phyloP scores from a whole-genome alignment of 257 asterid genomes.

The Solanum raphanifolium region DNA sequence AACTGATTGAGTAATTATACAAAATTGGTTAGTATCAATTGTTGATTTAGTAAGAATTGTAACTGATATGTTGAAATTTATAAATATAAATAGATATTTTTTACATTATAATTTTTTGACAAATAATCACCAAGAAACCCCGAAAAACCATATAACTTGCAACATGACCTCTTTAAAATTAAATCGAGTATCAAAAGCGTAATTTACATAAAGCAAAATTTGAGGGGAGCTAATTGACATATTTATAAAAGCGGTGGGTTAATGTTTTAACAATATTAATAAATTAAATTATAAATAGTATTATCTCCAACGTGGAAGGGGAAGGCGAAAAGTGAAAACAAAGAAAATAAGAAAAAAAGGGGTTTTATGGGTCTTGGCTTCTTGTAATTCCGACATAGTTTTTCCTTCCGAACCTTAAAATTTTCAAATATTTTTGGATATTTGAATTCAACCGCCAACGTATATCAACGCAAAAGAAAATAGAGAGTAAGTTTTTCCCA shows the following conservation, averaged over 20 bases:
- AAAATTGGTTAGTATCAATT: not conserved
- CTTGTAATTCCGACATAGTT: not conserved
- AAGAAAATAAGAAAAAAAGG: not conserved
- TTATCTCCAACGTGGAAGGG: not conserved
- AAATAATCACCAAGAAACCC: not conserved
- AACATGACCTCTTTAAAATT: not conserved
- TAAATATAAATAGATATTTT: not conserved
- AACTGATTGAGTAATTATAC: not conserved
- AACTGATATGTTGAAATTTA: not conserved
- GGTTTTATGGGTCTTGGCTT: not conserved
- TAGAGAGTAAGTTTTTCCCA: not conserved
- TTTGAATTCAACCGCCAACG: not conserved
- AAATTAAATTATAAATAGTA: not conserved
- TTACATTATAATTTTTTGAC: not conserved
- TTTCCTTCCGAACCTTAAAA: not conserved
- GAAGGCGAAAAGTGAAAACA: not conserved
- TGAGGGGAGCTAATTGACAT: not conserved
- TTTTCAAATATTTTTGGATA: not conserved
- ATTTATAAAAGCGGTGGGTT: not conserved
- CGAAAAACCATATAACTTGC: not conserved
- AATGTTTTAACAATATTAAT: not conserved
- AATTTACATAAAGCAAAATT: not conserved
- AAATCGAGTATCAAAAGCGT: not conserved
- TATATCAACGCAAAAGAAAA: not conserved
- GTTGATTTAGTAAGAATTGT: not conserved